Base-by-base conservation (phyloP, 768 basidiomycete genomes). In the Tubosaeta sp. region DNA sequence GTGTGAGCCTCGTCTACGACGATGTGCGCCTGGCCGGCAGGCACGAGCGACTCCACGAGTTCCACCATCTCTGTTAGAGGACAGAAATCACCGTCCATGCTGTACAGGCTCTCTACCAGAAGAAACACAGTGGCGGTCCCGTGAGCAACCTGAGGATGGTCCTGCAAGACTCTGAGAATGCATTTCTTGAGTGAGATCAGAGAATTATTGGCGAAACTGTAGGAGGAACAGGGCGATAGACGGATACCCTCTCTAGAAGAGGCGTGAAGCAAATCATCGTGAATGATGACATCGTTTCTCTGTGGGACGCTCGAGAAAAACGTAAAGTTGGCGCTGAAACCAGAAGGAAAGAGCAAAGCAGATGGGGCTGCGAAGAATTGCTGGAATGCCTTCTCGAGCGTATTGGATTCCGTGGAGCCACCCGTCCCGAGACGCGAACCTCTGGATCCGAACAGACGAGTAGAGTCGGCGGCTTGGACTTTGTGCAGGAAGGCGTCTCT, bases 1-100 rank as follows among this genome's bases (percentile, higher is more conserved):
- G 80, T 73, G 53, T 84, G 82, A 0, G 80, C 80, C 61, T 81
- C 82, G 52, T 83, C 82, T 7, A 82, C 69, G 6, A 82, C 62
- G 30, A 84, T 66, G 63, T 74, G 74, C 29, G 63, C 70, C 41
- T 66, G 68, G 6, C 67, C 69, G 6, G 48, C 44, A 4, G 75
- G 76, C 3, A 78, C 59, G 0, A 67, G 52, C 2, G 59, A 48
- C 22, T 79, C 68, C 21, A 78, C 52, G 1, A 72, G 39, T 13
- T 65, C 62, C 27, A 78, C 67, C 12, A 82, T 71, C 35, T 71
- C 70, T 2, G 48, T 52, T 10, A 84, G 59, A 3, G 79, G 80
- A 3, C 71, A 69, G 30, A 81, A 69, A 53, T 80, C 77, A 6
- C 82, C 82, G 38, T 83, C 80, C 81, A 83, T 83, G 53, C 78